These are phyloP conservation scores for Golubevia pallescens DNA, from an alignment of 1,284 basidiomycete genomes.

Conservation along the genomic window DNA sequence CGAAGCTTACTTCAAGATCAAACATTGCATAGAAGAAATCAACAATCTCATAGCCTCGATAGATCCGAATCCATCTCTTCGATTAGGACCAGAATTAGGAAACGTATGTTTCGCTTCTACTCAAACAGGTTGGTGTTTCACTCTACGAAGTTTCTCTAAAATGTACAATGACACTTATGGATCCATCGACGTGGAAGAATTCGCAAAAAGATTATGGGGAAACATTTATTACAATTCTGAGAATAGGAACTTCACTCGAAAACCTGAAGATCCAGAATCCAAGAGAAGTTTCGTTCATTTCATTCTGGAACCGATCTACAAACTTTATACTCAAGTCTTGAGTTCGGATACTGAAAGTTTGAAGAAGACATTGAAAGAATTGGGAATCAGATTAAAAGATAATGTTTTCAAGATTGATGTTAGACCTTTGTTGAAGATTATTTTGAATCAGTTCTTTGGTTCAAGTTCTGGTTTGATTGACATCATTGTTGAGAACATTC, in stretches of 20 bases:
- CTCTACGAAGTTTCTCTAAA: constrained; percentile 56
- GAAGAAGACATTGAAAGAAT: constrained; percentile 28
- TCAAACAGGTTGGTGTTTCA: constrained; percentile 57
- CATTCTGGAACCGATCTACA: constrained; percentile 62
- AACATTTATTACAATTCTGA: constrained; percentile 54
- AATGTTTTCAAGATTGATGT: constrained; percentile 59
- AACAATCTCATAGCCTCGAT: constrained; percentile 70
- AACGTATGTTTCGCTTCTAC: constrained; percentile 60
- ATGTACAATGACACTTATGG: constrained; percentile 49
- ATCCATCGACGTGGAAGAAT: constrained; percentile 49
- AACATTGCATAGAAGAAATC: constrained; percentile 97
- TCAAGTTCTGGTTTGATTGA: constrained; percentile 47
- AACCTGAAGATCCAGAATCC: constrained; percentile 38
- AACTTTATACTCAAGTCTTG: constrained; percentile 58
- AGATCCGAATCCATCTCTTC: constrained; percentile 39
- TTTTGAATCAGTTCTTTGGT: constrained; percentile 57
- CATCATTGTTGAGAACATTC: constrained; percentile 43
- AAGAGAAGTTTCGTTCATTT: constrained; percentile 57
- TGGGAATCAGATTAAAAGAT: constrained; percentile 52
- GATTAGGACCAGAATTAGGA: constrained; percentile 50
- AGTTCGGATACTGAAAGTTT: constrained; percentile 27
- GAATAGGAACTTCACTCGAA: constrained; percentile 52
- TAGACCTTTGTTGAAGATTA: constrained; percentile 49
- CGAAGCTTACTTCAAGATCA: constrained; percentile 98
- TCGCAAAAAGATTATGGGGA: constrained; percentile 58